Conservation (phyloP, 2,329 filamentous ascomycete species). For the Sphaerulina musiva region DNA sequence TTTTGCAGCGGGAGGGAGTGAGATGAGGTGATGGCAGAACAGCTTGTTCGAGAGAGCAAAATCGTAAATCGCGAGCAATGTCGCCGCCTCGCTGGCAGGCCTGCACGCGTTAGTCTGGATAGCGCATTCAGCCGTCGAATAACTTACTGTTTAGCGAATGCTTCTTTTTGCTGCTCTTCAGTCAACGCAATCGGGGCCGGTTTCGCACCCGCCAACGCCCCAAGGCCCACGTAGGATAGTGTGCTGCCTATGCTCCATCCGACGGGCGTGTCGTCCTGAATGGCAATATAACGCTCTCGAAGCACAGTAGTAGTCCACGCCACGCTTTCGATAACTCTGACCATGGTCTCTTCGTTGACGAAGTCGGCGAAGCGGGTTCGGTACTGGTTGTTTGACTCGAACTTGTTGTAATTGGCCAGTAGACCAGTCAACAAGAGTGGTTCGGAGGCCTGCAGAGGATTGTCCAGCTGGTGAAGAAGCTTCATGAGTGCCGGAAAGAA, state of each 20-base stretch:
- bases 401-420: constrained; percentile 97
- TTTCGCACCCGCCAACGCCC: constrained; percentile 60
- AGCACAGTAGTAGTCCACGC: constrained; percentile 63
- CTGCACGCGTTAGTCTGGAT: constrained; percentile 42
- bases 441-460: constrained; percentile 53
- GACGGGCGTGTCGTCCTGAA: constrained; percentile 85
- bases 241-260: constrained; percentile 80
- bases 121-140: background rate
- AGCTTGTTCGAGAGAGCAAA: constrained; percentile 92
- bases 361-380: constrained; percentile 88
- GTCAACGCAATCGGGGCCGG: constrained; percentile 56
- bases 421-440: constrained; percentile 80
- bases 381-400: constrained; percentile 96
- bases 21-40: constrained; percentile 80
- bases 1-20: constrained; percentile 29
- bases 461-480: constrained; percentile 76
- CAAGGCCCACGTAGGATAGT: constrained; percentile 75
- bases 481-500: constrained; percentile 93
- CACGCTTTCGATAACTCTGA: constrained; percentile 70
- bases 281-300: constrained; percentile 69
- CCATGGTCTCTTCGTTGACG: constrained; percentile 82
- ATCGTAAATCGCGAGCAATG: constrained; percentile 82
- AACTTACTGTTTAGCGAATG: constrained; percentile 71
- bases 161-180: constrained; percentile 71
- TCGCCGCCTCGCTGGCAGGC: constrained; percentile 69